Evolutionary conservation across 78 protist genomes (phyloP).

Genomic region (Polysphondylium violaceum): DNA sequence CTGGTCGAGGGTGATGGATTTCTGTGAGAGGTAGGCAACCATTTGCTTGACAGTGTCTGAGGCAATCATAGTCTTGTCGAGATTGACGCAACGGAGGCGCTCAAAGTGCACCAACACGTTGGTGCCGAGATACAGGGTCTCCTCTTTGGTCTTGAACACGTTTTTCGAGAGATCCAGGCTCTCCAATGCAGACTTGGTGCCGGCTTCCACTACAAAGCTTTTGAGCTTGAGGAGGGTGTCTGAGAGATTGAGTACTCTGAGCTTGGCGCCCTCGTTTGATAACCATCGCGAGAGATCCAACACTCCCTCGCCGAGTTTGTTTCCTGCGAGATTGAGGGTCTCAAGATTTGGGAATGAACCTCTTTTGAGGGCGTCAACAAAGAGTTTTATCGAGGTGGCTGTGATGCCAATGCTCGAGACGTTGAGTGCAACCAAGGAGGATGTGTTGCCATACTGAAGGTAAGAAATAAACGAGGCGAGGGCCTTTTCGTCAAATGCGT

Average conservation of each 20-base stretch:
- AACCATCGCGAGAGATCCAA: conserved; percentile 43
- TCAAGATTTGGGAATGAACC: not conserved
- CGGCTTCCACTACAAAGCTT: not conserved
- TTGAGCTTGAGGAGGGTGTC: conserved; percentile 23
- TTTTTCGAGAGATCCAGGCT: conserved; percentile 20
- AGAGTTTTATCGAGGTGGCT: not conserved
- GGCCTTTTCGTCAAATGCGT: conserved; percentile 41
- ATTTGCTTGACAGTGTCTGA: conserved; percentile 41
- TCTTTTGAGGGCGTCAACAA: conserved; percentile 34
- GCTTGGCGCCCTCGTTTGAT: conserved; percentile 22
- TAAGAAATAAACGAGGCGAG: conserved; percentile 34
- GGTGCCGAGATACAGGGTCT: not conserved
- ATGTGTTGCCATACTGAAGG: conserved; percentile 49
- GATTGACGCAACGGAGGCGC: not conserved
- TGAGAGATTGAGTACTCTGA: conserved; percentile 18
- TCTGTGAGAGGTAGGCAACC: not conserved
- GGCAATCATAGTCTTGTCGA: conserved; percentile 26
- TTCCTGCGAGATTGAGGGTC: conserved; percentile 15
- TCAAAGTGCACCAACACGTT: not conserved
- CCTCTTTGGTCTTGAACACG: conserved; percentile 16
- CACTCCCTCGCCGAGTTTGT: conserved; percentile 14
- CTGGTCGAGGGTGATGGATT: not conserved
- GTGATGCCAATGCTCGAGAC: conserved; percentile 4
- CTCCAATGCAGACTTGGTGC: not conserved
- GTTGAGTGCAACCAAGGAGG: not conserved